Percentiles rank a stretch among this genome's conserved stretches.
phyloP scores from a whole-genome alignment of 805 yeast genomes.

The Saturnispora saitoi region DNA sequence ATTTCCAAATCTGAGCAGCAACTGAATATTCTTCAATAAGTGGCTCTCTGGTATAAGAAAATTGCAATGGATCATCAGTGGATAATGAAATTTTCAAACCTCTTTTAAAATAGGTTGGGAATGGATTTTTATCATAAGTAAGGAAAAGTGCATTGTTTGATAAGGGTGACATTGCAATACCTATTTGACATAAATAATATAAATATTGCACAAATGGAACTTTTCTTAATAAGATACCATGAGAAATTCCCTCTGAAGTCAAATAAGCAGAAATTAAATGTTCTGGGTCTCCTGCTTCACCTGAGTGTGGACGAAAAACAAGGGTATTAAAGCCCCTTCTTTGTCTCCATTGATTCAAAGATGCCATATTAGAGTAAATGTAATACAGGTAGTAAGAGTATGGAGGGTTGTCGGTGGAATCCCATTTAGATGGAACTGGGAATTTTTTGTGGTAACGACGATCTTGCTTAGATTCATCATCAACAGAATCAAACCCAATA shows the following conservation, averaged over 20 bases:
- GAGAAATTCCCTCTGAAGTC: slow-evolving; percentile 87
- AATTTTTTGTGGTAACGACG: slow-evolving; percentile 71
- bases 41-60: slow-evolving; percentile 95
- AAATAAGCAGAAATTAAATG: slow-evolving; percentile 86
- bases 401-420: slow-evolving; percentile 78
- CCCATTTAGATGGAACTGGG: slow-evolving; percentile 86
- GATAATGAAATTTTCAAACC: slow-evolving; percentile 93
- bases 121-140: slow-evolving; percentile 96
- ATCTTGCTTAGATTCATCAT: slow-evolving; percentile 92
- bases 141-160: slow-evolving; percentile 93
- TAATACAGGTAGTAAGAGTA: slow-evolving; percentile 92
- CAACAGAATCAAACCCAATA: slow-evolving; percentile 96
- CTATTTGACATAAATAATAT: slow-evolving; percentile 89
- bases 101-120: slow-evolving; percentile 79
- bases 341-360: slow-evolving; percentile 77
- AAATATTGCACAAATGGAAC: slow-evolving; percentile 92
- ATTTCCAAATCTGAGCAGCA: slow-evolving; percentile 94
- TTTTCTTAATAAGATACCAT: slow-evolving; percentile 88
- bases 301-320: slow-evolving; percentile 96
- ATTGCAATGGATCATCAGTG: slow-evolving; percentile 96
- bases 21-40: slow-evolving; percentile 95
- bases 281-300: slow-evolving; percentile 99
- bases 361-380: slow-evolving; percentile 75
- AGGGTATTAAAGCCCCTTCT: slow-evolving; percentile 75
- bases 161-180: slow-evolving; percentile 96